Percentiles rank a stretch among this genome's conserved stretches.
These are phyloP conservation scores for Hemileccinum impolitum DNA, from an alignment of 768 basidiomycete species.

Conservation along the genomic window DNA sequence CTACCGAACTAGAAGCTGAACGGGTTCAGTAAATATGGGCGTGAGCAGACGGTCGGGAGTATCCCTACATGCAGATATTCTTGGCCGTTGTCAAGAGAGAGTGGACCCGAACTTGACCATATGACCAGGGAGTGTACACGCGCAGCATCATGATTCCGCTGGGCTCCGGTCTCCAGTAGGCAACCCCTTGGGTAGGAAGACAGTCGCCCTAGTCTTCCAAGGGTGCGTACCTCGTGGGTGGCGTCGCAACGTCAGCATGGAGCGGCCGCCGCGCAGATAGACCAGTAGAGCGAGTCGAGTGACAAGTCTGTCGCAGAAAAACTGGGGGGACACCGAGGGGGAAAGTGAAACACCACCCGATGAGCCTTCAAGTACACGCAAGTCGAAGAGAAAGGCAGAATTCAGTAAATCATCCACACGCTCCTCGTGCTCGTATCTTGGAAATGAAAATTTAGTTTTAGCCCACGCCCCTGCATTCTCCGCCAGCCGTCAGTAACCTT, in stretches of 20 bases:
- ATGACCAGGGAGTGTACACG: no score
- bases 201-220: no score
- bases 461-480: slow-evolving; percentile 3
- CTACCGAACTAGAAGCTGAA: not conserved
- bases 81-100: not conserved
- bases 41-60: not conserved
- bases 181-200: no score
- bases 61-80: not conserved
- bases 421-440: not conserved
- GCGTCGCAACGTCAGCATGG: not conserved
- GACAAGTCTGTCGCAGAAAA: not conserved
- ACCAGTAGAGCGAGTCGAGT: not conserved
- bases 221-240: not conserved
- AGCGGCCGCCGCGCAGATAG: not conserved
- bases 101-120: not conserved
- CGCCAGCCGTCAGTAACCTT: not conserved
- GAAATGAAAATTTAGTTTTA: not conserved
- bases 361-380: not conserved
- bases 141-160: not conserved
- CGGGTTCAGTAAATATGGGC: not conserved
- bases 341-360: not conserved
- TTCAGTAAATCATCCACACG: not conserved
- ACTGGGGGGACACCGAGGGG: not conserved
- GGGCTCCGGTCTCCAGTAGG: not conserved
- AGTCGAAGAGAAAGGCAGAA: not conserved